These are phyloP conservation scores for Suillus brevipes DNA, from an alignment of 768 basidiomycete genomes.

Conservation along the genomic window DNA sequence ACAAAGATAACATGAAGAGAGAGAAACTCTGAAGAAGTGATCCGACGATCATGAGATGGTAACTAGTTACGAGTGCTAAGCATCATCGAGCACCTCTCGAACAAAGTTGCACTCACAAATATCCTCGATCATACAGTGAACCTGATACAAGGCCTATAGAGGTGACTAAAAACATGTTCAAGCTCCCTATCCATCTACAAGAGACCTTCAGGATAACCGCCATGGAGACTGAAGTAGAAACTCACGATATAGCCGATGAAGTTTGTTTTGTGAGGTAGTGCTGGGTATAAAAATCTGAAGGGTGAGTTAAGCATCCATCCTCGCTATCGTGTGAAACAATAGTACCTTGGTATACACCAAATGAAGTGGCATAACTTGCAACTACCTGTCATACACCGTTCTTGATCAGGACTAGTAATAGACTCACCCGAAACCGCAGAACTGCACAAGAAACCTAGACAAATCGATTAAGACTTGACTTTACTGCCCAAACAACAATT, in stretches of 20 bases:
- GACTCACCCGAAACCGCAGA: slow-evolving; percentile 35
- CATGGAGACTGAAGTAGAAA: not conserved
- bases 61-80: not conserved
- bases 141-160: slow-evolving; percentile 43
- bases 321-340: not conserved
- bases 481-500: not conserved
- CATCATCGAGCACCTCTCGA: not conserved
- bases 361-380: slow-evolving; percentile 34
- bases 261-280: slow-evolving; percentile 35
- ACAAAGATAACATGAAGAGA: slow-evolving; percentile 43
- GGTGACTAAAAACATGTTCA: slow-evolving; percentile 42
- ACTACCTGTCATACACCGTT: not conserved
- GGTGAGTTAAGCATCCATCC: not conserved
- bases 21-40: slow-evolving; percentile 22
- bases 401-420: not conserved
- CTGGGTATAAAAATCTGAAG: slow-evolving; percentile 39
- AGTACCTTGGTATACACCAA: slow-evolving; percentile 43
- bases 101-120: slow-evolving; percentile 37
- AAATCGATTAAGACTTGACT: not conserved
- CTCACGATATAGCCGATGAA: slow-evolving; percentile 39
- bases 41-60: slow-evolving; percentile 16
- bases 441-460: slow-evolving; percentile 31
- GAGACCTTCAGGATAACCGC: not conserved
- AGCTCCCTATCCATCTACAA: slow-evolving; percentile 46
- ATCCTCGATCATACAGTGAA: slow-evolving; percentile 50